Evolutionary conservation across 306 rosid genomes (phyloP).

Genomic region (Citrullus mucosospermus): DNA sequence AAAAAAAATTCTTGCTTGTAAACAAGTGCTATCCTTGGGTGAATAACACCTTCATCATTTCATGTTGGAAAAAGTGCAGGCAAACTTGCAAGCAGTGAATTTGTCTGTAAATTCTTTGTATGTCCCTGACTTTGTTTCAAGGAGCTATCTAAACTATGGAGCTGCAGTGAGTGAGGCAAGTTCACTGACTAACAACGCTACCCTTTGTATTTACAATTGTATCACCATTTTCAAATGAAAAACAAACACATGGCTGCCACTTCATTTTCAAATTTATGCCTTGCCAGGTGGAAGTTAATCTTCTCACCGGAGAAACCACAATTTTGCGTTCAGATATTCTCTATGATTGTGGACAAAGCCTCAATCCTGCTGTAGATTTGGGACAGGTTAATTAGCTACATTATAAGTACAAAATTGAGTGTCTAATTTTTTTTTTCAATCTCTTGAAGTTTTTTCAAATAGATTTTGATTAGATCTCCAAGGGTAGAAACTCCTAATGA

Average conservation of each 20-base stretch:
- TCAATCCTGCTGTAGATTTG: conserved; percentile 93
- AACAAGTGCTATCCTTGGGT: background rate
- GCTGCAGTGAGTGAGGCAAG: conserved; percentile 87
- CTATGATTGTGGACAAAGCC: conserved; percentile 92
- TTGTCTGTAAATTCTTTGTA: conserved; percentile 61
- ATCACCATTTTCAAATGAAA: background rate
- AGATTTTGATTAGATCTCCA: background rate
- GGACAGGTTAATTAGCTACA: conserved; percentile 57
- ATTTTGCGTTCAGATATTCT: conserved; percentile 66
- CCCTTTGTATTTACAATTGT: background rate
- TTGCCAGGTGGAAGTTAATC: conserved; percentile 75
- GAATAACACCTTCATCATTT: background rate
- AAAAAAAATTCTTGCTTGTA: no score
- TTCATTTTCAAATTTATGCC: conserved; percentile 4
- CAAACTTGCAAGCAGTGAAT: conserved; percentile 46
- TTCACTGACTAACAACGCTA: background rate
- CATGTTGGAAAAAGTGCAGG: conserved; percentile 40
- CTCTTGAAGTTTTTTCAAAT: background rate
- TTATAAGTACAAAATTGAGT: background rate
- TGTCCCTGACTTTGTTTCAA: conserved; percentile 32
- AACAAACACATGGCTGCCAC: background rate
- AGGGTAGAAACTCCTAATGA: background rate
- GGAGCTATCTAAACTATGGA: conserved; percentile 58
- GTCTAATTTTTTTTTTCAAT: background rate
- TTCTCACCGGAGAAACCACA: conserved; percentile 76